phyloP scores from a whole-genome alignment of 805 yeast genomes.

The Cyberlindnera galapagoensis region DNA sequence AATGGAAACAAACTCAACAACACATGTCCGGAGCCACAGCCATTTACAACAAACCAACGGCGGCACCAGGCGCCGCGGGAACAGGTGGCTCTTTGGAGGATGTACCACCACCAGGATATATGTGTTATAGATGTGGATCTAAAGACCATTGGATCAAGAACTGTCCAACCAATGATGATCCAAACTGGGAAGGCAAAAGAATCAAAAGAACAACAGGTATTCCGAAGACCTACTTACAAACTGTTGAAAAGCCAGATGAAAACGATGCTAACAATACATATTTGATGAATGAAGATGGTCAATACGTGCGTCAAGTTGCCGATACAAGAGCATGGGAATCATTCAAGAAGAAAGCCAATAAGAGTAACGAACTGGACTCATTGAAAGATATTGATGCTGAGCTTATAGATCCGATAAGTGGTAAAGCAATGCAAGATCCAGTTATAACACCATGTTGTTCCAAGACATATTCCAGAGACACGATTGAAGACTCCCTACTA shows the following conservation, averaged over 20 bases:
- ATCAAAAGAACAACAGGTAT: slow-evolving; percentile 95
- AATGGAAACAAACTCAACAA: slow-evolving; percentile 93
- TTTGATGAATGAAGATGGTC: slow-evolving; percentile 91
- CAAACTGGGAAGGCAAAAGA: slow-evolving; percentile 87
- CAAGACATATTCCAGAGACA: slow-evolving; percentile 47
- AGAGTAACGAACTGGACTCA: slow-evolving; percentile 19
- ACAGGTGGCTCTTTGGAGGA: slow-evolving; percentile 44
- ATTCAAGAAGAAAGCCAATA: slow-evolving; percentile 56
- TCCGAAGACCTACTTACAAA: slow-evolving; percentile 85
- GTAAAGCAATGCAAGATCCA: slow-evolving; percentile 60
- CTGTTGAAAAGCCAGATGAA: slow-evolving; percentile 76
- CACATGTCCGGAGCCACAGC: slow-evolving; percentile 82
- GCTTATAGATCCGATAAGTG: slow-evolving; percentile 64
- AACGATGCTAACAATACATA: slow-evolving; percentile 52
- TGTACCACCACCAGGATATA: slow-evolving; percentile 90
- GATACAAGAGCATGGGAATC: slow-evolving; percentile 87
- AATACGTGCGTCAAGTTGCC: slow-evolving; percentile 93
- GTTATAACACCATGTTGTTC: slow-evolving; percentile 80
- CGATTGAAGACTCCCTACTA: slow-evolving; percentile 60
- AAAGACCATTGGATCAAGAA: slow-evolving; percentile 94
- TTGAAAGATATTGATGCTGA: slow-evolving; percentile 42
- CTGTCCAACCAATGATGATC: slow-evolving; percentile 92
- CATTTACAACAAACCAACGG: slow-evolving; percentile 46
- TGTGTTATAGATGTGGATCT: slow-evolving; percentile 94
- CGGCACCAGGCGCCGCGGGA: slow-evolving; percentile 7